Percentiles rank a stretch among this genome's conserved stretches.
Evolutionary conservation across 805 yeast species (phyloP).

Genomic region (Starmerella powellii): DNA sequence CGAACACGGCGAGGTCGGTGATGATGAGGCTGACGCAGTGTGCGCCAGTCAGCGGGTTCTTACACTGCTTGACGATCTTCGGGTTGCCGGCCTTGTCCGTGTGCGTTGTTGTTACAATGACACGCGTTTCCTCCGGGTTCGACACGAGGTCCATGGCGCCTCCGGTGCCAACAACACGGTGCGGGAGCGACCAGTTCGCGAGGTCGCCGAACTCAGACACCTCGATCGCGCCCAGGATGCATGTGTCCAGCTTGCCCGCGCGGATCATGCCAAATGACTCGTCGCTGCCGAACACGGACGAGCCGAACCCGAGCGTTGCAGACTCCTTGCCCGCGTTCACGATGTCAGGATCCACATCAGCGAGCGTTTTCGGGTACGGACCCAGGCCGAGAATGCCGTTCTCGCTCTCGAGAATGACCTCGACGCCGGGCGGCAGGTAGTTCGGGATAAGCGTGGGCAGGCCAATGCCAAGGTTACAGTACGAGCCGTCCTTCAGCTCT

Average conservation of each 20-base stretch:
- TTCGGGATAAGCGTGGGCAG: slow-evolving; percentile 40
- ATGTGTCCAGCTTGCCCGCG: slow-evolving; percentile 35
- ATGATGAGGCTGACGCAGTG: slow-evolving; percentile 37
- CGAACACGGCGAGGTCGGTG: slow-evolving; percentile 39
- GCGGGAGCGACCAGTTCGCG: slow-evolving; percentile 45
- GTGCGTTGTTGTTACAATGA: slow-evolving; percentile 40
- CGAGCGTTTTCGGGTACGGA: slow-evolving; percentile 33
- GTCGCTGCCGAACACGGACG: slow-evolving; percentile 39
- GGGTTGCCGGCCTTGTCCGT: slow-evolving; percentile 38
- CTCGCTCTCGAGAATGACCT: slow-evolving; percentile 37
- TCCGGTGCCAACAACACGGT: slow-evolving; percentile 42
- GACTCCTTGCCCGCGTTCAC: slow-evolving; percentile 45
- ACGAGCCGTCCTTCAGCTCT: slow-evolving; percentile 36
- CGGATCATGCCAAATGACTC: slow-evolving; percentile 43
- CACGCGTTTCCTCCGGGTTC: slow-evolving; percentile 36
- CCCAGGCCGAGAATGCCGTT: slow-evolving; percentile 42
- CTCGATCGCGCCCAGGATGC: slow-evolving; percentile 41
- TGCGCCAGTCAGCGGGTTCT: slow-evolving; percentile 39
- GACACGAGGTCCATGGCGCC: slow-evolving; percentile 45
- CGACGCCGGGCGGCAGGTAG: slow-evolving; percentile 30
- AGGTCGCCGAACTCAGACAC: slow-evolving; percentile 39
- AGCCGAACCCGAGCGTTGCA: slow-evolving; percentile 37
- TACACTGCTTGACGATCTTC: slow-evolving; percentile 36
- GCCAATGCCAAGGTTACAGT: slow-evolving; percentile 41
- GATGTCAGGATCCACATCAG: slow-evolving; percentile 38